A percentile compares a stretch with the other conserved stretches of the same genome.
Evolutionary conservation across 2,329 filamentous ascomycete genomes (phyloP).

Genomic region (Zalaria sp.): DNA sequence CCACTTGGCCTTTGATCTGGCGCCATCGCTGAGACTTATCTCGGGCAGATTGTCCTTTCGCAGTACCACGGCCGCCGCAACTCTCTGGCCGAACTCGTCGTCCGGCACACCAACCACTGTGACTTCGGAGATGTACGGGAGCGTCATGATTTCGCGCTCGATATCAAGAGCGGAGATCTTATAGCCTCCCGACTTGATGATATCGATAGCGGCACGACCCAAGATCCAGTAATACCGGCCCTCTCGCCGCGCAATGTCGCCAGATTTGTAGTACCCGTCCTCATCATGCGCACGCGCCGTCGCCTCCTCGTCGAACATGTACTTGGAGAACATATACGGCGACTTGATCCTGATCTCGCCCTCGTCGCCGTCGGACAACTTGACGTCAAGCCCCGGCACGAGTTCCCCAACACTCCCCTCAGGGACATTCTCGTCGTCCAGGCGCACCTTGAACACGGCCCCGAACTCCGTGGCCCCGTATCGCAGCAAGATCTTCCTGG

Average conservation of each 20-base stretch:
- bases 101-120: conserved; percentile 40
- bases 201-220: conserved; percentile 36
- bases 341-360: conserved; percentile 32
- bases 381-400: conserved; percentile 32
- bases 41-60: conserved; percentile 9
- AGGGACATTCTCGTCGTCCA: conserved; percentile 22
- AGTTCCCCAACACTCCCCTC: conserved; percentile 31
- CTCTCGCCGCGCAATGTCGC: conserved; percentile 22
- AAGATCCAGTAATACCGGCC: conserved; percentile 38
- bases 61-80: conserved; percentile 36
- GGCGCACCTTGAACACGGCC: conserved; percentile 31
- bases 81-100: conserved; percentile 40
- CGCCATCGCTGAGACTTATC: conserved; percentile 8
- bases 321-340: conserved; percentile 20
- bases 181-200: conserved; percentile 43
- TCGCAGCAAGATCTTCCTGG: conserved; percentile 29
- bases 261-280: conserved; percentile 18
- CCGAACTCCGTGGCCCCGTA: conserved; percentile 40
- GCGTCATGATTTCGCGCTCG: conserved; percentile 36
- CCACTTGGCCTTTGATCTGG: too few relatives aligned
- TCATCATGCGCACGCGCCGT: conserved; percentile 15
- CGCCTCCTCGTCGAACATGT: conserved; percentile 16
- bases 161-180: conserved; percentile 42
- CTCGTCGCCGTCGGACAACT: conserved; percentile 29
- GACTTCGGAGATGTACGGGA: conserved; percentile 36